These are phyloP conservation scores for Epichloe uncinata DNA, from an alignment of 2,329 filamentous ascomycete genomes.

Conservation along the genomic window DNA sequence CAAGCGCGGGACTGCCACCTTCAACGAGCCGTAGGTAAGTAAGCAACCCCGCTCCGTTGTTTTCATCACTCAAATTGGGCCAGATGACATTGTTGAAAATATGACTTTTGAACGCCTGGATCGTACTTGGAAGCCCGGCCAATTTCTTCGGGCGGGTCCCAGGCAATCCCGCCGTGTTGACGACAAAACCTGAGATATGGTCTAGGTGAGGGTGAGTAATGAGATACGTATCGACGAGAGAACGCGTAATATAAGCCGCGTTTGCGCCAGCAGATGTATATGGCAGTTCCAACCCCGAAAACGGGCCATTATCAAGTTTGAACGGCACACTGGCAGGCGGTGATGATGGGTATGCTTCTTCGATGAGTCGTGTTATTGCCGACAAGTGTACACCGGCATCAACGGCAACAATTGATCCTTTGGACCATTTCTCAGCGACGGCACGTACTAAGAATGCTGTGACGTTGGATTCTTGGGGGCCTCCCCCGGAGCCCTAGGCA, in stretches of 20 bases:
- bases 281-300: constrained; percentile 63
- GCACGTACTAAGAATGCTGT: constrained; percentile 85
- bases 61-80: constrained; percentile 94
- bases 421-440: constrained; percentile 62
- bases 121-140: constrained; percentile 77
- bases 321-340: constrained; percentile 26
- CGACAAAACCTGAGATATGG: constrained; percentile 79
- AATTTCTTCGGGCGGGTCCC: constrained; percentile 73
- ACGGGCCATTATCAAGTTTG: constrained; percentile 55
- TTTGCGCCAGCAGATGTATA: constrained; percentile 58
- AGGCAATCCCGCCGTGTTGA: constrained; percentile 82
- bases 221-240: constrained; percentile 74
- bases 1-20: constrained; percentile 73
- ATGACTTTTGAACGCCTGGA: constrained; percentile 81
- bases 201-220: constrained; percentile 97
- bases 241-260: constrained; percentile 63
- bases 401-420: constrained; percentile 75
- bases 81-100: constrained; percentile 98
- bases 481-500: constrained; percentile 70
- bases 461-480: constrained; percentile 78
- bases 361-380: constrained; percentile 68
- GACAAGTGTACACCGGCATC: constrained; percentile 86
- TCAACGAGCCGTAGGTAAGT: constrained; percentile 83
- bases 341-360: constrained; percentile 34
- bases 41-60: constrained; percentile 82